These are phyloP conservation scores for Echium plantagineum DNA, from an alignment of 257 asterid species.

Conservation along the genomic window DNA sequence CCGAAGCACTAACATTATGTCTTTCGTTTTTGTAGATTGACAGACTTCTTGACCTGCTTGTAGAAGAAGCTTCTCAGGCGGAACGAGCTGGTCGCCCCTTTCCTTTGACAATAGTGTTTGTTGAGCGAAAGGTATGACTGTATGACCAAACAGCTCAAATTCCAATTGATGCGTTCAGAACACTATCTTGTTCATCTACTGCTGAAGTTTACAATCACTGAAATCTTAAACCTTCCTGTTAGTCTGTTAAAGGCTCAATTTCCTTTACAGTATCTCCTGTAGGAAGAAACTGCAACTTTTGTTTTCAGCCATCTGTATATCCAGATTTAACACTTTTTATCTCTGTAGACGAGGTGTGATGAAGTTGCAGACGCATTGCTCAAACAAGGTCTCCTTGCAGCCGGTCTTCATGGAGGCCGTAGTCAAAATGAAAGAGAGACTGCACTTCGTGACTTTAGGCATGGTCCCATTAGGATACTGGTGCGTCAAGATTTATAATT, in stretches of 20 bases:
- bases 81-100: constrained; percentile 51
- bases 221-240: not conserved
- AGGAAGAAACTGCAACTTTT: not conserved
- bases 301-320: not conserved
- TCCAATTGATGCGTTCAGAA: not conserved
- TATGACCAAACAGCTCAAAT: constrained; percentile 2
- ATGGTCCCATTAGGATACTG: constrained; percentile 62
- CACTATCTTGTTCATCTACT: not conserved
- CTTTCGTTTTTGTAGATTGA: constrained; percentile 48
- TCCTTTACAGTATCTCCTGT: not conserved
- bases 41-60: constrained; percentile 68
- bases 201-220: too few species aligned
- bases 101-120: constrained; percentile 89
- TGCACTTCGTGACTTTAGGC: constrained; percentile 72
- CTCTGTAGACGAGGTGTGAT: constrained; percentile 70
- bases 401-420: constrained; percentile 90
- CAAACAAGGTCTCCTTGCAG: constrained; percentile 67
- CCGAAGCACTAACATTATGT: constrained; percentile 9
- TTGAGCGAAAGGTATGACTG: constrained; percentile 66
- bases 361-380: constrained; percentile 85
- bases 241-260: constrained; percentile 2
- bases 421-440: constrained; percentile 82
- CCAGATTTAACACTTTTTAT: constrained; percentile 11
- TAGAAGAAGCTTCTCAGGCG: constrained; percentile 68
- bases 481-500: constrained; percentile 23